A percentile compares a stretch with the other conserved stretches of the same genome.
phyloP scores from a whole-genome alignment of 768 basidiomycete genomes.

The Leccinum olivaceopallidum region DNA sequence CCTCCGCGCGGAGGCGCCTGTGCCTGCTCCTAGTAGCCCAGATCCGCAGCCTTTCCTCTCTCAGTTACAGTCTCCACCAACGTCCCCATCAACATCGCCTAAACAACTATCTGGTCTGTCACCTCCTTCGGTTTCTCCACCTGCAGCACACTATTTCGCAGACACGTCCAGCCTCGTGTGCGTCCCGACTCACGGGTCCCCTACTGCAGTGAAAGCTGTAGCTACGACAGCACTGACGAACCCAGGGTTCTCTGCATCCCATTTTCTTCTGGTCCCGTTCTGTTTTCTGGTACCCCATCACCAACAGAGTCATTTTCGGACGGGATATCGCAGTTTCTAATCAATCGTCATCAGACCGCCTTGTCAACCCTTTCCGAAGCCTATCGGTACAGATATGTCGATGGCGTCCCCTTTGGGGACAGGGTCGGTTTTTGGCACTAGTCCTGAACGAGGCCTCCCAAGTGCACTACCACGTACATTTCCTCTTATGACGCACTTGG shows the following conservation, averaged over 20 bases:
- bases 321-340: slow-evolving; percentile 49
- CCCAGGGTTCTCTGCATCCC: slow-evolving; percentile 47
- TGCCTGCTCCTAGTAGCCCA: slow-evolving; percentile 19
- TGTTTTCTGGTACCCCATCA: slow-evolving; percentile 48
- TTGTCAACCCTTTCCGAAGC: too few relatives aligned
- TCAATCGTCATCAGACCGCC: slow-evolving; percentile 53
- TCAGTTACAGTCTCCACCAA: slow-evolving; percentile 38
- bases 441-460: too few relatives aligned
- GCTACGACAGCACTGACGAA: slow-evolving; percentile 71
- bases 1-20: slow-evolving; percentile 29
- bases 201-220: slow-evolving; percentile 49
- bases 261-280: slow-evolving; percentile 30
- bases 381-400: too few relatives aligned
- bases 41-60: slow-evolving; percentile 18
- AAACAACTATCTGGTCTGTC: slow-evolving; percentile 2
- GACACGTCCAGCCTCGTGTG: slow-evolving; percentile 59
- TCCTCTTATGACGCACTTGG: too few relatives aligned
- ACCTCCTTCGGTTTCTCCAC: slow-evolving; percentile 18
- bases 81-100: slow-evolving; percentile 3
- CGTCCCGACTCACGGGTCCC: slow-evolving; percentile 56
- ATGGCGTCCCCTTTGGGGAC: too few relatives aligned
- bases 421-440: too few relatives aligned
- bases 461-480: too few relatives aligned
- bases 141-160: slow-evolving; percentile 33
- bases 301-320: slow-evolving; percentile 64